Evolutionary conservation across 768 basidiomycete genomes (phyloP).

Genomic region (Podaxis rugospora): DNA sequence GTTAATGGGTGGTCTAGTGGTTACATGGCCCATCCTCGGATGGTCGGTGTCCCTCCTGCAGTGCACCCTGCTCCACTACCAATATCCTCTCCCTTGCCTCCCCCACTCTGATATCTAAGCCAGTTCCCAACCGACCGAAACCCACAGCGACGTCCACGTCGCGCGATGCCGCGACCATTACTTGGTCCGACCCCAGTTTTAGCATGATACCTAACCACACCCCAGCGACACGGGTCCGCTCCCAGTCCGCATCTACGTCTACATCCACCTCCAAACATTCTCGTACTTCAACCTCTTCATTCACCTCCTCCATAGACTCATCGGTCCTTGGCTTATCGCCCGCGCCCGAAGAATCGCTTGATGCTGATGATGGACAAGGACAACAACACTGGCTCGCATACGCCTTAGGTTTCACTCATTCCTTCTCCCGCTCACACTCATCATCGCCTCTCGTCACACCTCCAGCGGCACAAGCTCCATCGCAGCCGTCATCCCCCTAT

Average conservation of each 20-base stretch:
- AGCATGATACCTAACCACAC: background rate
- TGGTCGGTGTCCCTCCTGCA: constrained; percentile 28
- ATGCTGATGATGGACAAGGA: background rate
- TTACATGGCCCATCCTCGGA: constrained; percentile 27
- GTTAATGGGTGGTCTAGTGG: constrained; percentile 21
- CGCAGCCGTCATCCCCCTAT: background rate
- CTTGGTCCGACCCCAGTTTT: background rate
- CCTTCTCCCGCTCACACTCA: background rate
- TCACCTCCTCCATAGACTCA: background rate
- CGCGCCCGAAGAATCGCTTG: background rate
- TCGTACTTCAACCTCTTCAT: constrained; percentile 1
- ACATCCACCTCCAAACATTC: background rate
- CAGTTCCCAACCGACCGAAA: background rate
- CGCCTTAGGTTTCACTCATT: background rate
- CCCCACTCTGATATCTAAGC: constrained; percentile 12
- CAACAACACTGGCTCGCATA: background rate
- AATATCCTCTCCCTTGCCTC: constrained; percentile 23
- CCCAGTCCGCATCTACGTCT: background rate
- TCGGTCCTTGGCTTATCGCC: constrained; percentile 2
- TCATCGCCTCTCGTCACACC: background rate
- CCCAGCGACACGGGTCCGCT: background rate
- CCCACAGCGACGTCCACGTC: background rate
- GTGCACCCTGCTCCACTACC: constrained; percentile 23
- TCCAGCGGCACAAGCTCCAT: background rate
- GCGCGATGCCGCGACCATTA: background rate